phyloP scores from a whole-genome alignment of 129 eudicot species.

The Tanacetum coccineum region DNA sequence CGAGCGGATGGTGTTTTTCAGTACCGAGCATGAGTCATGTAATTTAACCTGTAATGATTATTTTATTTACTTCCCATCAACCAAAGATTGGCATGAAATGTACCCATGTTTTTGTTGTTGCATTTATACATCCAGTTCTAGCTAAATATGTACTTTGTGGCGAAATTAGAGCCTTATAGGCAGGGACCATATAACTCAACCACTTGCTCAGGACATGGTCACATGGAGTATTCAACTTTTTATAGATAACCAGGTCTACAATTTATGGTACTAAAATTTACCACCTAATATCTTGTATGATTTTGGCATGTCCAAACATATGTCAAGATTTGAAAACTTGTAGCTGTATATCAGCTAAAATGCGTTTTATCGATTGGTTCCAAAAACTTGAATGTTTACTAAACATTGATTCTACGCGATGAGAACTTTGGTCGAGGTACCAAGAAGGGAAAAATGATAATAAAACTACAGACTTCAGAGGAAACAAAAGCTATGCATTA shows the following conservation, averaged over 20 bases:
- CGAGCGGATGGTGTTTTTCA: neutral
- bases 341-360: too few relatives aligned
- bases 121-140: slow-evolving; percentile 12
- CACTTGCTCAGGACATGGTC: neutral
- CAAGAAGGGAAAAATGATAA: neutral
- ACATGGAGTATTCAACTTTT: neutral
- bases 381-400: too few relatives aligned
- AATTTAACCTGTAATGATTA: slow-evolving; percentile 1
- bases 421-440: too few relatives aligned
- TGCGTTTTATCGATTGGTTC: too few relatives aligned
- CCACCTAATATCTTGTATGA: too few relatives aligned
- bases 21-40: slow-evolving; percentile 14
- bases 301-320: too few relatives aligned
- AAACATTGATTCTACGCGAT: too few relatives aligned
- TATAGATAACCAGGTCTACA: too few relatives aligned
- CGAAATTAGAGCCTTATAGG: neutral
- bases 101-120: slow-evolving; percentile 21
- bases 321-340: too few relatives aligned
- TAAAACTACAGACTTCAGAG: neutral
- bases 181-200: neutral
- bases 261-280: too few relatives aligned
- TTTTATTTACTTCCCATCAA: neutral
- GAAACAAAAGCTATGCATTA: slow-evolving; percentile 4
- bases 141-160: slow-evolving; percentile 8
- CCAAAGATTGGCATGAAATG: slow-evolving; percentile 12